Conservation (phyloP, 176 grass and related monocot species). For the Miscanthus lutarioriparius region DNA sequence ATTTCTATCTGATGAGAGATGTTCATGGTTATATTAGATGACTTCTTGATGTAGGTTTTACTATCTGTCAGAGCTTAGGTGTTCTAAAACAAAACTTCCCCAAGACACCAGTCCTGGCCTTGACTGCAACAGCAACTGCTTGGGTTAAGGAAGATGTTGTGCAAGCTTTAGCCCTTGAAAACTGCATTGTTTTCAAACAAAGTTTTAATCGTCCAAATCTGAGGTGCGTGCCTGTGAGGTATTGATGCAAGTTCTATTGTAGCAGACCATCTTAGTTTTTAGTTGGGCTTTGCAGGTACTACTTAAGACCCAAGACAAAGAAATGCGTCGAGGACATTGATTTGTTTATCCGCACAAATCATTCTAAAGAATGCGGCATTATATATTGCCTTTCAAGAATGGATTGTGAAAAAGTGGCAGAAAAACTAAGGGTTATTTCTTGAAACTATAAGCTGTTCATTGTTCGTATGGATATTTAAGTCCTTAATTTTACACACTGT, state of each 20-base stretch:
- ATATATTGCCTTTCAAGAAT: conserved; percentile 94
- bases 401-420: conserved; percentile 97
- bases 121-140: conserved; percentile 91
- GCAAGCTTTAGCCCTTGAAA: conserved; percentile 79
- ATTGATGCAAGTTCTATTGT: not conserved
- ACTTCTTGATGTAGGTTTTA: conserved; percentile 29
- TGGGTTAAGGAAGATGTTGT: conserved; percentile 97
- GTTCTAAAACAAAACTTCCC: conserved; percentile 84
- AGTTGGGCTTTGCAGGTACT: conserved; percentile 58
- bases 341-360: conserved; percentile 66
- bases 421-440: conserved; percentile 63
- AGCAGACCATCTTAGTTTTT: conserved; percentile 25
- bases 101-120: conserved; percentile 72
- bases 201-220: conserved; percentile 97
- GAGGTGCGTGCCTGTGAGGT: conserved; percentile 48
- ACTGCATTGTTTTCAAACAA: conserved; percentile 88
- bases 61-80: conserved; percentile 62
- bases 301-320: conserved; percentile 77
- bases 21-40: conserved; percentile 3
- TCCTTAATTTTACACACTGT: conserved; percentile 9
- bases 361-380: conserved; percentile 83
- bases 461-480: not conserved
- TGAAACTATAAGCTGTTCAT: conserved; percentile 29
- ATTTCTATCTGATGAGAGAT: conserved; percentile 9
- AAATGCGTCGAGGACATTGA: conserved; percentile 89